Base-by-base conservation (phyloP, 768 basidiomycete genomes). In the Serendipita sp. region DNA sequence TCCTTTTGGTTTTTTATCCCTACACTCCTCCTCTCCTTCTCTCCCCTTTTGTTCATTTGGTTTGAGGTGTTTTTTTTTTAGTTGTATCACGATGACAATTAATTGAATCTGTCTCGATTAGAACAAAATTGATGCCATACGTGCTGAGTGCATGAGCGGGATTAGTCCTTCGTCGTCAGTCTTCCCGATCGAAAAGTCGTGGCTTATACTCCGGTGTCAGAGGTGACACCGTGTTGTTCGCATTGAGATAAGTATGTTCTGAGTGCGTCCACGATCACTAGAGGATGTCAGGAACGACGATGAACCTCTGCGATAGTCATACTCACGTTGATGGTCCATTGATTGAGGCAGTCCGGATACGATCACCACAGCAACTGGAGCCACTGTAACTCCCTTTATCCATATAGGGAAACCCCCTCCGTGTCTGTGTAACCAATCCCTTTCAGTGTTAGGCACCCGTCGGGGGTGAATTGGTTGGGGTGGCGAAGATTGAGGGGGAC, bases 361-460 rank as follows among this genome's bases (percentile, higher is more conserved):
- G 13, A 73, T 72, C n/a, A 75, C 71, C 28, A 71, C 73, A 0
- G 71, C 74, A 1, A 74, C 68, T 3, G 62, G 62, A 30, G 50
- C 53, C 4, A 73, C 3, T 26, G 75, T 72, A n/a, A 74, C 70
- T 13, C 68, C 67, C 64, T 64, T 68, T 41, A 75, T 73, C 24
- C 70, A 63, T 24, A 75, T 65, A 1, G 74, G 74, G 56, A 74
- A 69, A 3, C 70, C 73, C 1, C 74, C 72, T 0, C 72, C 71
- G 38, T 73, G 71, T 9, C 53, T 58, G 9, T 50, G 9, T 20
- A n/a, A 7, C 5, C 20, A 28, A 22, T n/a, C n/a, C 26, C 26
- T 22, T 22, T 50, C 45, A 50, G 45, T 22, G 53, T 24, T 11
- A 26, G n/a, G 9, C 28, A 38, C 34, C n/a, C 34, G 34, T 5